phyloP scores from a whole-genome alignment of 108 stramenopile species.

The Craspedostauros australis region DNA sequence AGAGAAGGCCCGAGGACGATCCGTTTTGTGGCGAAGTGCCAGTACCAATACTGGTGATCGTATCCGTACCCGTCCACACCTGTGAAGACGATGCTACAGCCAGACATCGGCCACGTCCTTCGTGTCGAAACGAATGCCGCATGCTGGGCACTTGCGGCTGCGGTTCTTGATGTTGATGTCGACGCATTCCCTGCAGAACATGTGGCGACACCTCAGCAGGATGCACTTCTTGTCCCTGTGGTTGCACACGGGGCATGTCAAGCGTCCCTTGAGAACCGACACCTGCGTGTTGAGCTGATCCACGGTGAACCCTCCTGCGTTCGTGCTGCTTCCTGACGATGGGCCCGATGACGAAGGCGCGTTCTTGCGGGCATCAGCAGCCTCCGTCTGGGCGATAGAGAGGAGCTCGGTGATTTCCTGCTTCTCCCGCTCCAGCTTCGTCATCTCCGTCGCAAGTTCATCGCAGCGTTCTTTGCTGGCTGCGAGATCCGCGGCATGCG shows the following conservation, averaged over 20 bases:
- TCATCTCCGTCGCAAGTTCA: constrained; percentile 61
- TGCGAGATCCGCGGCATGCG: constrained; percentile 38
- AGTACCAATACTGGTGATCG: too few species aligned
- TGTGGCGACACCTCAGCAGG: constrained; percentile 88
- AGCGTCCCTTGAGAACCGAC: constrained; percentile 52
- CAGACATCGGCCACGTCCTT: constrained; percentile 86
- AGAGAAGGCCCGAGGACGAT: too few species aligned
- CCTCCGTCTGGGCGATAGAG: constrained; percentile 65
- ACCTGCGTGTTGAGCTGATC: constrained; percentile 71
- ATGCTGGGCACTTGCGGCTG: constrained; percentile 85
- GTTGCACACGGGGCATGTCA: constrained; percentile 87
- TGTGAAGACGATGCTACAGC: constrained; percentile 29
- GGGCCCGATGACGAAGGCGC: constrained; percentile 4
- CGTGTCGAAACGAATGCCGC: constrained; percentile 70
- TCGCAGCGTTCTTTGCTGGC: constrained; percentile 53
- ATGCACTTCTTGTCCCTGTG: constrained; percentile 84
- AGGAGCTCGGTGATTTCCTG: constrained; percentile 60
- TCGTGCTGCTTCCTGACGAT: constrained; percentile 23
- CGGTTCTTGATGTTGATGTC: constrained; percentile 83
- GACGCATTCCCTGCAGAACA: constrained; percentile 91
- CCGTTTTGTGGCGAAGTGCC: too few species aligned
- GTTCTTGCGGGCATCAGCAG: constrained; percentile 43
- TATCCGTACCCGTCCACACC: too few species aligned
- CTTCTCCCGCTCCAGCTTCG: constrained; percentile 51
- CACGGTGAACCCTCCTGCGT: constrained; percentile 50